Conservation (phyloP, 805 yeast species). For the Kluyveromyces nonfermentans region DNA sequence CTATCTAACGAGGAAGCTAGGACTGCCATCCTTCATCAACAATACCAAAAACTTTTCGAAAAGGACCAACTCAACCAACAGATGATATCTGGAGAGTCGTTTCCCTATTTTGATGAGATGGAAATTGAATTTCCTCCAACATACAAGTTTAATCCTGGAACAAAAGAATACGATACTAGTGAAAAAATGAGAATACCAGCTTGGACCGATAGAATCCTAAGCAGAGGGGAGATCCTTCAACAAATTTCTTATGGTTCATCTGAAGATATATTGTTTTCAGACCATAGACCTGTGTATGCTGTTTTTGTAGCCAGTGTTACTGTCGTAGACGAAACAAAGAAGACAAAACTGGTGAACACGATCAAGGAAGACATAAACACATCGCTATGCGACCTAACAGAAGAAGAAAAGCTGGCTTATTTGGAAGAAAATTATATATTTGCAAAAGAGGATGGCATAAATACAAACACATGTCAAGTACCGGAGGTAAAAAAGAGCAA, state of each 20-base stretch:
- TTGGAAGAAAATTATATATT: conserved; percentile 24
- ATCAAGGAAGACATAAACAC: conserved; percentile 45
- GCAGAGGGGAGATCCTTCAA: conserved; percentile 47
- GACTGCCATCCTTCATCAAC: conserved; percentile 36
- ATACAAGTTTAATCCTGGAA: conserved; percentile 86
- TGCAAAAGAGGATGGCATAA: background rate
- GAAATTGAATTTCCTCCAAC: conserved; percentile 81
- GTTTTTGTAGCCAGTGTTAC: conserved; percentile 53
- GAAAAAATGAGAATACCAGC: conserved; percentile 93
- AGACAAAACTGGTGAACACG: conserved; percentile 41
- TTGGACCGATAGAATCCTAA: conserved; percentile 90
- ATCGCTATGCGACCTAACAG: conserved; percentile 33
- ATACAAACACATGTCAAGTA: conserved; percentile 2
- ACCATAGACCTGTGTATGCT: conserved; percentile 85
- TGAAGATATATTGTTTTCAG: conserved; percentile 57
- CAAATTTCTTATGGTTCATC: conserved; percentile 55
- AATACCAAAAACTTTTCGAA: conserved; percentile 47
- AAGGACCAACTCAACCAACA: conserved; percentile 74
- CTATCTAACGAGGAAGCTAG: conserved; percentile 65
- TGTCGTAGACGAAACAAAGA: conserved; percentile 51
- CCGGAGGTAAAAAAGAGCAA: conserved; percentile 17
- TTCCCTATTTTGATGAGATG: conserved; percentile 76
- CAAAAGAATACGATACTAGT: conserved; percentile 72
- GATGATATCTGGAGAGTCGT: conserved; percentile 64
- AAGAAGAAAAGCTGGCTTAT: conserved; percentile 43